Base-by-base conservation (phyloP, 192 early-diverging fungal species). In the Gamsiella multidivaricata region DNA sequence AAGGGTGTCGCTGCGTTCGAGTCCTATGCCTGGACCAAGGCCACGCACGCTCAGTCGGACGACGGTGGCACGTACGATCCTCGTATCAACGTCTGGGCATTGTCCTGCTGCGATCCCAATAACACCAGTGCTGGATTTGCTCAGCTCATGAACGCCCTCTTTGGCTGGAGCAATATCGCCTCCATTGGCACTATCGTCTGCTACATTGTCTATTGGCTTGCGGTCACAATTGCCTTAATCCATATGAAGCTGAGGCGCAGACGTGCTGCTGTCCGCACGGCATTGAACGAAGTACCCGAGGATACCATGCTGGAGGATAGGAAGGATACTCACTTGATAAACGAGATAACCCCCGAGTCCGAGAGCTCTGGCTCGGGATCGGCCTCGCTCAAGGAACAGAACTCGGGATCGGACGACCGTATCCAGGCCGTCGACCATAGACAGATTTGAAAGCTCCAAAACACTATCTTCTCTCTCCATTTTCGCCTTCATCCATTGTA, bases 161-260 rank as follows among this genome's bases (percentile, higher is more conserved):
- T 51, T n/a, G 94, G 94, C 0, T 96, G 94, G 91, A 87, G 71
- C 42, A 91, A 90, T 57, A 81, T 86, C 17, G 93, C 91, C 7
- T 95, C 93, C 0, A 65, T 87, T 43, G 94, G 89, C 42, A 86
- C 90, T 31, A 83, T 95, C 20, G 79, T 88, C 49, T 86, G 85
- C 4, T 97, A 97, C 79, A 89, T 89, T 64, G 58, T 86, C 5
- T 96, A 94, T 79, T 97, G 96, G 94, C 51, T 87, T 0, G 58
- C 79, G 5, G 59, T 94, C 33, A 80, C 65, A 26, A 61, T 61
- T n/a, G 69, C 54, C 34, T 64, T 96, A 5, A 75, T 90, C 5
- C 66, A 45, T 53, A 74, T 85, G 73, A 68, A 76, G 53, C 60
- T 76, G 18, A 67, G 62, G 45, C 58, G 73, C 18, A 66, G 58